Evolutionary conservation across 768 basidiomycete species (phyloP).

Genomic region (Suillus bovinus): DNA sequence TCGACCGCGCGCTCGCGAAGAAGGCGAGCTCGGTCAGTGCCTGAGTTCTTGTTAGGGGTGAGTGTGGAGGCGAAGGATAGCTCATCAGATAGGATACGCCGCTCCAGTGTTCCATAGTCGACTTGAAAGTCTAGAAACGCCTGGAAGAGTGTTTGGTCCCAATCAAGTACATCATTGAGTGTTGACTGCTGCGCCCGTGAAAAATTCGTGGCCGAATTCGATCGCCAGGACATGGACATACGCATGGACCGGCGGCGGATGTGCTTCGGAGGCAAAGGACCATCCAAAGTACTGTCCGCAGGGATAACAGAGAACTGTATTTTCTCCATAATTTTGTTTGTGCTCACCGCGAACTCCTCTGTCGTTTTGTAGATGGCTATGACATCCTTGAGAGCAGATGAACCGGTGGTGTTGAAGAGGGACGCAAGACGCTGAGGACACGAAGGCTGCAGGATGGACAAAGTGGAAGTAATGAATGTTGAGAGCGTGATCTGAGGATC

Average conservation of each 20-base stretch:
- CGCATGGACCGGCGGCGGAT: slow-evolving; percentile 57
- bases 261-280: slow-evolving; percentile 29
- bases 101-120: slow-evolving; percentile 81
- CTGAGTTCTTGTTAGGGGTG: slow-evolving; percentile 29
- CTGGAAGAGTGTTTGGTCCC: slow-evolving; percentile 93
- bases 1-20: slow-evolving; percentile 76
- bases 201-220: slow-evolving; percentile 30
- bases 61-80: slow-evolving; percentile 45
- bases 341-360: slow-evolving; percentile 76
- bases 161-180: slow-evolving; percentile 51
- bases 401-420: slow-evolving; percentile 64
- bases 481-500: slow-evolving; percentile 78
- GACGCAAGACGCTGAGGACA: slow-evolving; percentile 76
- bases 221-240: slow-evolving; percentile 65
- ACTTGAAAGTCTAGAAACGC: slow-evolving; percentile 91
- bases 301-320: slow-evolving; percentile 41
- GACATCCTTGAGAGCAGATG: slow-evolving; percentile 64
- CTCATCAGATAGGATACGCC: slow-evolving; percentile 60
- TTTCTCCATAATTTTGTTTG: slow-evolving; percentile 80
- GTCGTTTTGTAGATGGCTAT: slow-evolving; percentile 72
- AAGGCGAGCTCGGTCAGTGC: slow-evolving; percentile 49
- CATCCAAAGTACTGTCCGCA: slow-evolving; percentile 18
- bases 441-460: slow-evolving; percentile 80
- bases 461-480: slow-evolving; percentile 76
- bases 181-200: slow-evolving; percentile 10